Percentiles rank a stretch among this genome's conserved stretches.
These are phyloP conservation scores for Colletotrichum scovillei DNA, from an alignment of 2,329 filamentous ascomycete species.

Conservation along the genomic window DNA sequence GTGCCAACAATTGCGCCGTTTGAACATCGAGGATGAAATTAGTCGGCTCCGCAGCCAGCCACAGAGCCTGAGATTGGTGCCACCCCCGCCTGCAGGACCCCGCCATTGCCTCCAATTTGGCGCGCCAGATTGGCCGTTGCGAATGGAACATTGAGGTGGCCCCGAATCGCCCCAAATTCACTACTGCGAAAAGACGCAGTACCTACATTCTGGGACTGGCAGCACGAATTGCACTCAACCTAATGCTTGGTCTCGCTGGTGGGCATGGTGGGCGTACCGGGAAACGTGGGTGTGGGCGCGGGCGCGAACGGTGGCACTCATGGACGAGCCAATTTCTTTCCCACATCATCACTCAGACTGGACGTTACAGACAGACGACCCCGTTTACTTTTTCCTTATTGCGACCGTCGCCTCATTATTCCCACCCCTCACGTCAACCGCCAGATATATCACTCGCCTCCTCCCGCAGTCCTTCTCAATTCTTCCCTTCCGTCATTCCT, in stretches of 20 bases:
- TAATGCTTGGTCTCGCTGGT: too few relatives aligned
- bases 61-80: conserved; percentile 32
- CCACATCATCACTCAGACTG: conserved; percentile 17
- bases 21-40: conserved; percentile 32
- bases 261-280: too few relatives aligned
- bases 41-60: conserved; percentile 34
- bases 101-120: conserved; percentile 28
- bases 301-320: background rate
- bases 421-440: conserved; percentile 4
- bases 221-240: background rate
- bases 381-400: conserved; percentile 26
- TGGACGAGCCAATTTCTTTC: conserved; percentile 34
- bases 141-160: background rate
- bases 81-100: conserved; percentile 36
- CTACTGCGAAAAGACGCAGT: background rate
- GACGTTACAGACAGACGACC: conserved; percentile 36
- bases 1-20: conserved; percentile 23
- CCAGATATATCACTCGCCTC: conserved; percentile 25
- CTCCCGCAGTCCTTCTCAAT: background rate
- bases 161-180: conserved; percentile 13
- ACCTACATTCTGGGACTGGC: background rate
- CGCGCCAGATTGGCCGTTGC: conserved; percentile 30
- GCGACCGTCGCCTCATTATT: conserved; percentile 27
- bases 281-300: too few relatives aligned
- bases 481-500: background rate